A percentile compares a stretch with the other conserved stretches of the same genome.
phyloP scores from a whole-genome alignment of 1,284 basidiomycete genomes.

The Ceratobasidium sp. region DNA sequence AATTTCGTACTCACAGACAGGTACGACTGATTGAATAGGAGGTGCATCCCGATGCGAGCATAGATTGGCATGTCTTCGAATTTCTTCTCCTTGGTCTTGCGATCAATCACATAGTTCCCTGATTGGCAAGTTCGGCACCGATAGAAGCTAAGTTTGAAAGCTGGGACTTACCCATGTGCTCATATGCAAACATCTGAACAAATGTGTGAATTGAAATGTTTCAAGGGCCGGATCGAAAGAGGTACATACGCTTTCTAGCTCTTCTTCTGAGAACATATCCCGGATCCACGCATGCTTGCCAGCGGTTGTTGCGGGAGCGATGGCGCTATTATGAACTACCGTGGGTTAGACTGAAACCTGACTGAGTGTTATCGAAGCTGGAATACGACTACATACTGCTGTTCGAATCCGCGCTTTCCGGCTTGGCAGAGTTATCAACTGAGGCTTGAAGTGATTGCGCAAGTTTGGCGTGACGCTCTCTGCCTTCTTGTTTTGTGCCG shows the following conservation, averaged over 20 bases:
- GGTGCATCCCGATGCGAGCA: constrained; percentile 54
- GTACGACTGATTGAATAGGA: constrained; percentile 50
- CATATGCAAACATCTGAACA: constrained; percentile 36
- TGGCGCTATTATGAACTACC: constrained; percentile 14
- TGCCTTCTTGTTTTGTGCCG: constrained; percentile 8
- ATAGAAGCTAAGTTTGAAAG: neutral
- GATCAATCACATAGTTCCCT: constrained; percentile 52
- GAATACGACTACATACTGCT: constrained; percentile 4
- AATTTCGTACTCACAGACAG: constrained; percentile 15
- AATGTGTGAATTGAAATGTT: neutral
- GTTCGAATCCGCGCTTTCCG: neutral
- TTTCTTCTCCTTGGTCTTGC: constrained; percentile 53
- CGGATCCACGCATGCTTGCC: constrained; percentile 28
- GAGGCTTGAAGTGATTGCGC: neutral
- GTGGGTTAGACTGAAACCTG: neutral
- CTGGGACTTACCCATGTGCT: constrained; percentile 42
- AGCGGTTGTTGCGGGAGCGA: constrained; percentile 1
- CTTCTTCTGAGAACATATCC: constrained; percentile 34
- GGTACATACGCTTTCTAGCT: constrained; percentile 35
- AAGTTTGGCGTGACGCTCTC: constrained; percentile 16
- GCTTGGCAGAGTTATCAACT: constrained; percentile 21
- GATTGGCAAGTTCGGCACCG: neutral
- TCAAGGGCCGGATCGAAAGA: neutral
- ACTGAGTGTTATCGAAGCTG: neutral
- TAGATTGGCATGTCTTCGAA: constrained; percentile 62